Conservation (phyloP, 2,329 filamentous ascomycete species). For the Dactylonectria estremocensis region DNA sequence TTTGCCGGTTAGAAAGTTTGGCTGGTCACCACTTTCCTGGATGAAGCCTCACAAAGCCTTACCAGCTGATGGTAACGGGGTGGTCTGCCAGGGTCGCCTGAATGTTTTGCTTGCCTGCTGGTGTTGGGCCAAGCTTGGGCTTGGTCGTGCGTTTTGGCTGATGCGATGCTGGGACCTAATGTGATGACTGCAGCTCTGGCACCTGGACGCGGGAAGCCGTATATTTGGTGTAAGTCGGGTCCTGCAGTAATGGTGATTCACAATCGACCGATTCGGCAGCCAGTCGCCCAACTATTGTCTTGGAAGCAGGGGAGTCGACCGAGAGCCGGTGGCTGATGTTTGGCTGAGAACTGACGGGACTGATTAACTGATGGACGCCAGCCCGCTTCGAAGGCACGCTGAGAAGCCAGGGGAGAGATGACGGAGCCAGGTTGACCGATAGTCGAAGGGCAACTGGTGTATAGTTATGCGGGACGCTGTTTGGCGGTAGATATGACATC, state of each 20-base stretch:
- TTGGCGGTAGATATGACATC: not conserved
- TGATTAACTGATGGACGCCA: not conserved
- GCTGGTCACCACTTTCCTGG: constrained; percentile 8
- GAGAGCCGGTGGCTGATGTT: not conserved
- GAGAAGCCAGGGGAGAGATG: constrained; percentile 5
- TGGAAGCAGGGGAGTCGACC: not conserved
- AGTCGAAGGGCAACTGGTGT: constrained; percentile 15
- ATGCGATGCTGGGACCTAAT: constrained; percentile 26
- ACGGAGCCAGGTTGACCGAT: constrained; percentile 1
- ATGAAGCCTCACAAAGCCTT: constrained; percentile 13
- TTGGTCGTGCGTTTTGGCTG: constrained; percentile 28
- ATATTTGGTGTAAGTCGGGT: constrained; percentile 39
- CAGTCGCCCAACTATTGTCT: not conserved
- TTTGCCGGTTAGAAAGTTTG: not conserved
- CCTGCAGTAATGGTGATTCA: not conserved
- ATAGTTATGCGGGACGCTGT: constrained; percentile 13
- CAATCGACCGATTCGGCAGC: constrained; percentile 3
- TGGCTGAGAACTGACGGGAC: constrained; percentile 1
- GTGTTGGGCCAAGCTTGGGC: constrained; percentile 25
- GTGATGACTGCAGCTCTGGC: constrained; percentile 24
- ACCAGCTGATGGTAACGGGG: not conserved
- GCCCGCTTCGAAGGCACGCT: not conserved
- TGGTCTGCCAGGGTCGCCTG: constrained; percentile 12
- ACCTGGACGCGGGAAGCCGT: constrained; percentile 15
- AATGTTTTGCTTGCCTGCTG: constrained; percentile 19